These are phyloP conservation scores for Thymus mandschuricus DNA, from an alignment of 257 asterid genomes.

Conservation along the genomic window DNA sequence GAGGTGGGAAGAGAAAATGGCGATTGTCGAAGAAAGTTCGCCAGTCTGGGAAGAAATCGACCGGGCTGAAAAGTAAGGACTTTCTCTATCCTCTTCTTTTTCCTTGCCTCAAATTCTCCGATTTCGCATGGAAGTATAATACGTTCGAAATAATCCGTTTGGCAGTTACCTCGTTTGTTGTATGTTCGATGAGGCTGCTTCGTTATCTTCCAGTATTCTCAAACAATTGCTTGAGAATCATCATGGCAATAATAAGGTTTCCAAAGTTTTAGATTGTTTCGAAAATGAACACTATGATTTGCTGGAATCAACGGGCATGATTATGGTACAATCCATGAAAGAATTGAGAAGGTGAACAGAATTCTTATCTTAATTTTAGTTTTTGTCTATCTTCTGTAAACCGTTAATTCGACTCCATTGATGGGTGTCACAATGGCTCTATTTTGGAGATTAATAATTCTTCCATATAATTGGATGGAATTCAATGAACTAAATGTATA, in stretches of 20 bases:
- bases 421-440: too few species aligned
- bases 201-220: slow-evolving; percentile 59
- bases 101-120: background rate
- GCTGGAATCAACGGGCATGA: slow-evolving; percentile 92
- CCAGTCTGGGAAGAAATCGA: slow-evolving; percentile 64
- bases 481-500: too few species aligned
- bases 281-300: slow-evolving; percentile 52
- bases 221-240: slow-evolving; percentile 42
- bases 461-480: too few species aligned
- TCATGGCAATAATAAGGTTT: slow-evolving; percentile 17
- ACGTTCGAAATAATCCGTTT: slow-evolving; percentile 17
- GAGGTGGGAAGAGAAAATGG: slow-evolving; percentile 21
- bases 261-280: slow-evolving; percentile 28
- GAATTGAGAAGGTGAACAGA: slow-evolving; percentile 58
- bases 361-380: background rate
- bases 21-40: slow-evolving; percentile 29
- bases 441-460: too few species aligned
- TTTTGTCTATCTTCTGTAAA: background rate
- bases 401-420: too few species aligned
- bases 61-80: slow-evolving; percentile 55
- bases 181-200: slow-evolving; percentile 71
- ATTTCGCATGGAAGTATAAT: background rate
- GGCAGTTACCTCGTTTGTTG: slow-evolving; percentile 75
- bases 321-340: slow-evolving; percentile 77
- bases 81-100: background rate